Evolutionary conservation across 805 yeast species (phyloP), one percentile per base, ranked within the genome.

Genomic region (Yarrowia deformans): DNA sequence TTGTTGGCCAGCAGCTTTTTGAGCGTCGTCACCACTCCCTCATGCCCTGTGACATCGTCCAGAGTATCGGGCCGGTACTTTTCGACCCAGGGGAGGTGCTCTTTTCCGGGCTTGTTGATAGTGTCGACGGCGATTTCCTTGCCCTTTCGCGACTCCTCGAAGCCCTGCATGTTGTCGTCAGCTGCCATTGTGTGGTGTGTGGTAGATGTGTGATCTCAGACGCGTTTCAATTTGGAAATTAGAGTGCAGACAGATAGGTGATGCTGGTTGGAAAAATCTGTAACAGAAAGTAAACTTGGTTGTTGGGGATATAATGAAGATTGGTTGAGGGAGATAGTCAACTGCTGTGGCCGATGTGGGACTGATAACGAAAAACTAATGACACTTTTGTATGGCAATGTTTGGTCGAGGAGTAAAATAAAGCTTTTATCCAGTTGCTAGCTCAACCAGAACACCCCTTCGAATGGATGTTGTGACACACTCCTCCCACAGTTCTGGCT

Each of bases 41-140:
- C 86, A 76, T 95, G 98, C 6, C 99, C 99, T 74, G 91, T 88
- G 10, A 95, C 94, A 58, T 95, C 97, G 71, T 90, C 92, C 66
- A 95, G 81, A 1, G 88, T 83, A 42, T 82, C 81, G 0, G 99
- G 99, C 72, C 99, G 88, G 78, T 94, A 95, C 78, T 95, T 95
- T 77, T 95, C 99, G 56, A 95, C 96, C 99, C 93, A 88, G 29
- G 91, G 91, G n/a, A 88, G 77, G 72, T 86, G 87, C 46, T 85
- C 87, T 32, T 72, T 71, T 18, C 71, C 74, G 46, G 70, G 72
- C 32, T 64, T 50, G 68, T 64, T 50, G 68, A 71, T 69, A 49
- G 42, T 32, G 49, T 60, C 64, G 16, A 54, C 74, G 37, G 58
- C 70, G 19, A 69, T 69, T 55, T 68, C 64, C 35, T 61, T 60